These are phyloP conservation scores for Pseudisothecium myosuroides DNA, from an alignment of 225 moss, liverwort and hornwort genomes.

Conservation along the genomic window DNA sequence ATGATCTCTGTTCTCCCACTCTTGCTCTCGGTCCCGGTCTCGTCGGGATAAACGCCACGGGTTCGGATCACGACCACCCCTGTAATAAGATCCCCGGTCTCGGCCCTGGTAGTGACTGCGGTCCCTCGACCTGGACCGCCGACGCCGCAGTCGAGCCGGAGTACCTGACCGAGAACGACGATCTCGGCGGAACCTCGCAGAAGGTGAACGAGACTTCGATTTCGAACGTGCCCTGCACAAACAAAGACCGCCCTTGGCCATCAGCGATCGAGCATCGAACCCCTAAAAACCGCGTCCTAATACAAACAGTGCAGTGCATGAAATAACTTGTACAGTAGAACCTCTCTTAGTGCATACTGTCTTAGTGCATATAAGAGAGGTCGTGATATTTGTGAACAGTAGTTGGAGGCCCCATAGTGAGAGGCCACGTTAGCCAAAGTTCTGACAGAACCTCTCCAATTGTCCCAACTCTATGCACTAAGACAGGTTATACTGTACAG, in stretches of 20 bases:
- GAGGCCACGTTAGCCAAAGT: too few relatives aligned
- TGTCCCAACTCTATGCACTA: too few relatives aligned
- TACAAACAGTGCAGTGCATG: not conserved
- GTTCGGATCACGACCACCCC: constrained; percentile 84
- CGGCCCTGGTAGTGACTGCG: constrained; percentile 44
- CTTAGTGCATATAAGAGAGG: too few relatives aligned
- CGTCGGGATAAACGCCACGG: constrained; percentile 69
- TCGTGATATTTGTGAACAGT: too few relatives aligned
- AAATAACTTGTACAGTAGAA: not conserved
- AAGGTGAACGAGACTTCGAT: constrained; percentile 67
- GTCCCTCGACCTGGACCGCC: constrained; percentile 69
- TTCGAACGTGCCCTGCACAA: constrained; percentile 52
- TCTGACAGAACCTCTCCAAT: too few relatives aligned
- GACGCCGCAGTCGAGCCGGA: constrained; percentile 78
- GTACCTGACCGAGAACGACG: constrained; percentile 77
- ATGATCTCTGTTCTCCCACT: constrained; percentile 50
- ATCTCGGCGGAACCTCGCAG: constrained; percentile 62
- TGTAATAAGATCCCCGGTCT: constrained; percentile 58
- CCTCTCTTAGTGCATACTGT: too few relatives aligned
- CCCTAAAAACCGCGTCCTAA: not conserved
- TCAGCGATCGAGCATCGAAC: not conserved
- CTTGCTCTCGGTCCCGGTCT: constrained; percentile 65
- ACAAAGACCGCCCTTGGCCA: not conserved
- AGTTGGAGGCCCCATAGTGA: too few relatives aligned
- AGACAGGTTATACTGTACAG: too few relatives aligned